Conservation (phyloP, 768 basidiomycete species). For the Kwoniella sp. region DNA sequence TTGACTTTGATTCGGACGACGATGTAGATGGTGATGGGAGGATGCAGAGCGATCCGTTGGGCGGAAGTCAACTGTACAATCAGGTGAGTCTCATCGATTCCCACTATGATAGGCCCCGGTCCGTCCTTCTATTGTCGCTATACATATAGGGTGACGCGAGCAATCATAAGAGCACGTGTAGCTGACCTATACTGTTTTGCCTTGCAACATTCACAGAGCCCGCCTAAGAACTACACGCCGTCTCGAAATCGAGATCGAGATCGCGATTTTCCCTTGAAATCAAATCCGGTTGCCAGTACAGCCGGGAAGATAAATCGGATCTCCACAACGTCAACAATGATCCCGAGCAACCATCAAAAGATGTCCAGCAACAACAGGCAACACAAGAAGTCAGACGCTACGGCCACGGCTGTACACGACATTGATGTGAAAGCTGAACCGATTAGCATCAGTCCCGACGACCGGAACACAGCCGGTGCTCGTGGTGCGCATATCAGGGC, state of each 20-base stretch:
- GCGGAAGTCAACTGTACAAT: neutral
- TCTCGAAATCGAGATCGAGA: conserved; percentile 3
- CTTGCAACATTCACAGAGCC: neutral
- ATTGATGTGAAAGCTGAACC: conserved; percentile 18
- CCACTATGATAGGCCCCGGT: too few relatives aligned
- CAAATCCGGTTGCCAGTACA: neutral
- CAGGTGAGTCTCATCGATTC: neutral
- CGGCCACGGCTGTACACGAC: neutral
- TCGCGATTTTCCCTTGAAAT: neutral
- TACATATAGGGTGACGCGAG: too few relatives aligned
- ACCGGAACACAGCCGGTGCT: neutral
- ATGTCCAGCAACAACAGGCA: conserved; percentile 1
- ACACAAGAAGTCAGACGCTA: neutral
- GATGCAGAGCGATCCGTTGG: neutral
- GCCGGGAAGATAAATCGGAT: neutral
- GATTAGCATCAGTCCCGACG: conserved; percentile 1
- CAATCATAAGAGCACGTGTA: too few relatives aligned
- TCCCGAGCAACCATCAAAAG: neutral
- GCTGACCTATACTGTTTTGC: too few relatives aligned
- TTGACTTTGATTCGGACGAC: conserved; percentile 5
- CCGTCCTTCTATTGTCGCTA: too few relatives aligned
- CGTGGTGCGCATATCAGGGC: neutral
- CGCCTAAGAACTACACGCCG: neutral
- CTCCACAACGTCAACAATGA: neutral
- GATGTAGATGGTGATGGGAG: neutral